phyloP scores from a whole-genome alignment of 371 early-diverging fungal genomes.

The Umbelopsis sp. region DNA sequence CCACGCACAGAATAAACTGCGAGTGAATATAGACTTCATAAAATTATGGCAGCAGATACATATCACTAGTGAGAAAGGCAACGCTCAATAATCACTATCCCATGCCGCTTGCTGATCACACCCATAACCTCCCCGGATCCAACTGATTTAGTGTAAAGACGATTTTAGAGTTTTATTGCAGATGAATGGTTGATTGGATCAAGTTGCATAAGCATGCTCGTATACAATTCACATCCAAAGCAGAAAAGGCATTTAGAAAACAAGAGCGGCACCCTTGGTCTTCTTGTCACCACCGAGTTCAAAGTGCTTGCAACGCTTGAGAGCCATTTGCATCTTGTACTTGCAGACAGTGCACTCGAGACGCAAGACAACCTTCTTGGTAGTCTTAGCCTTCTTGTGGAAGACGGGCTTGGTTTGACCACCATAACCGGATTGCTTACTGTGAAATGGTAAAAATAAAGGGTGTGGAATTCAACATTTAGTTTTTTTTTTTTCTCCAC shows the following conservation, averaged over 20 bases:
- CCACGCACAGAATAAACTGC: no score
- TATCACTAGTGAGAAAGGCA: no score
- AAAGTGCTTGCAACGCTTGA: conserved; percentile 99
- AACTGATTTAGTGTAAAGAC: conserved; percentile 1
- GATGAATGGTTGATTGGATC: conserved; percentile 10
- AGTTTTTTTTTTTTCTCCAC: neutral
- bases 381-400: conserved; percentile 96
- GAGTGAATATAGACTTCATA: no score
- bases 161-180: conserved; percentile 9
- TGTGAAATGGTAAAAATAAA: neutral
- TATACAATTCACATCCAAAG: conserved; percentile 6
- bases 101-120: no score
- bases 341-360: conserved; percentile 99
- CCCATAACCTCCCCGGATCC: neutral
- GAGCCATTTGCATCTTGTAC: conserved; percentile 91
- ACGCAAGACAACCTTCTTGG: conserved; percentile 99
- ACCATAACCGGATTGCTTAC: conserved; percentile 96
- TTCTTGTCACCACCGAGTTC: conserved; percentile 99
- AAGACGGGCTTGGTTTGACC: conserved; percentile 99
- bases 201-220: conserved; percentile 14
- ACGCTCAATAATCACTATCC: no score
- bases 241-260: conserved; percentile 58
- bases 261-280: conserved; percentile 73
- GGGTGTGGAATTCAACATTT: neutral
- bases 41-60: no score